Evolutionary conservation across 1,284 basidiomycete species (phyloP), one percentile per base, ranked within the genome.

Genomic region (Moesziomyces globuligerus): DNA sequence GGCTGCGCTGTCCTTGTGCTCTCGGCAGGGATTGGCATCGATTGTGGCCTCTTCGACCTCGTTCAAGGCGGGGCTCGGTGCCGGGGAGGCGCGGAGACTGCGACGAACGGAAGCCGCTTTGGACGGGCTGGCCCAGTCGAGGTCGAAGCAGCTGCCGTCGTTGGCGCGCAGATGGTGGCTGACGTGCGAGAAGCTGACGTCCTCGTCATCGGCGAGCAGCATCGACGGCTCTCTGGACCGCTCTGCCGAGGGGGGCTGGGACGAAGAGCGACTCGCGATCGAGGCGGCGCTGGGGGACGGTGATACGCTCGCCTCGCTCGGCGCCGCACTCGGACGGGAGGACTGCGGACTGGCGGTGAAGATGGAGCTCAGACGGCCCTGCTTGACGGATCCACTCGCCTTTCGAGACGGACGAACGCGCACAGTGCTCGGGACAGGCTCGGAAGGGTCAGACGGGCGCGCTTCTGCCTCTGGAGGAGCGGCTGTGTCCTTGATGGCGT

Each of bases 61-160:
- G 17, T 51, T 32, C 18, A 23, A 4, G 7, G 48, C 20, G 8
- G 41, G 17, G 5, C 18, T n/a, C 10, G 48, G 4, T 6, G 20
- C 21, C 17, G 21, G 23, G 36, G 18, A 36, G 37, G 7, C 45
- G 18, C 25, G 36, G 28, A 48, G 25, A 0, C n/a, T 28, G 2
- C 36, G 34, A 24, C 51, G 43, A 5, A 51, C 36, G 24, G 26
- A 39, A 7, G 36, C 44, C 2, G 51, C 39, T 28, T 69, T 69
- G 2, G 55, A 42, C 3, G 66, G 66, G 38, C 66, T 59, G 26
- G 54, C 38, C 48, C 48, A 59, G 36, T 72, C 65, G 11, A 75
- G 50, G 36, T 75, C 73, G 24, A 75, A 75, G 34, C 52, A 62
- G 58, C 73, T 75, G 7, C 73, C 73, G 48, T 75, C 73, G 26